Base-by-base conservation (phyloP, 108 stramenopile genomes). In the Pseudonitzschia pungens region DNA sequence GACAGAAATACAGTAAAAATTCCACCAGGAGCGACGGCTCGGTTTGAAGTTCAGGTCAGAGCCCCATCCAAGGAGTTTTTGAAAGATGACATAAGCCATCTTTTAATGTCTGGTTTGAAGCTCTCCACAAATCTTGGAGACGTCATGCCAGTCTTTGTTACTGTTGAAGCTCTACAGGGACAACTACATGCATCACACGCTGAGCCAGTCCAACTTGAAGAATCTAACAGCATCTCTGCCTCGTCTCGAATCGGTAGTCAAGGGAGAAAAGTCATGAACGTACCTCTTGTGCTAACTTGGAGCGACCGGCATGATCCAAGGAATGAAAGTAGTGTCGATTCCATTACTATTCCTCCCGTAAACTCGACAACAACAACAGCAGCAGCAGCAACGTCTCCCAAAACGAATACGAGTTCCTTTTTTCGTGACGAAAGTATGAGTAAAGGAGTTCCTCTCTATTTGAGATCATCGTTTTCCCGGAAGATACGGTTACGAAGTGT, bases 111-210 rank as follows among this genome's bases (percentile, higher is more conserved):
- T 20, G 90, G 93, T 42, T 68, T 91, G 36, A 65, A 83, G 11
- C 71, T 94, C 16, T 83, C 86, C 44, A 86, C 90, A 51, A 87
- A 86, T 70, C 74, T 85, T 54, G 90, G 89, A 27, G 79, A 90
- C 36, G 66, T 75, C 18, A 74, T 91, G 43, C 93, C 93, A 0
- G 79, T 94, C 31, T 72, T 94, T 43, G 77, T 71, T 43, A 73
- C 79, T 11, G 90, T 83, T 63, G 87, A 87, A 59, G 86, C 87
- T 0, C 68, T 91, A 2, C 73, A 80, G 51, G 92, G 90, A 28
- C 78, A 88, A 75, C 54, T 93, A 40, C 68, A 87, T 43, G 65
- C 81, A 6, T 67, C 78, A 16, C 4, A 59, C 12, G 33, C 18
- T 40, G 63, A 65, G 66, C 21, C 44, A 22, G 40, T 16, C 11